Evolutionary conservation across 441 rosid species (phyloP), one percentile per base, ranked within the genome.

Genomic region (Adansonia rubrostipa): DNA sequence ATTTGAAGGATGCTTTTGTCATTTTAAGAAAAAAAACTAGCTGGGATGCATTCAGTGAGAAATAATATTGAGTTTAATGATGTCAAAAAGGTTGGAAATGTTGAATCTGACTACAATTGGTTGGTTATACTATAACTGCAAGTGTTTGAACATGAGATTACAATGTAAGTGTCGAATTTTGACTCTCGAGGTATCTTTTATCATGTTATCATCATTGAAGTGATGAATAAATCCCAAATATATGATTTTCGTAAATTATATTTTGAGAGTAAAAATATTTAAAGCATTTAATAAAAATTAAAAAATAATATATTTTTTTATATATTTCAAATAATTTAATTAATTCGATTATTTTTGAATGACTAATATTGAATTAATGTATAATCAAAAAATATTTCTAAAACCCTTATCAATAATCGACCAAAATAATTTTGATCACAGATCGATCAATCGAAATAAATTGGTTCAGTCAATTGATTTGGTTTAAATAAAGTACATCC

Each of bases 21-120:
- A 42, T 58, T 69, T 77, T 61, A 14, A 0, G 24, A 5, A 2
- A 47, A 33, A 22, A 2, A 1, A 7, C 15, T 4, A 3, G 56
- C 57, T 5, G 3, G 45, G 36, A 19, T 6, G 57, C 13, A 19
- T 13, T 69, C n/a, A 22, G 9, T 44, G 22, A 19, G 11, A 24
- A 11, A 10, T 24, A 20, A 10, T 1, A 9, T 9, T 20, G 58
- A 13, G 17, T 74, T 48, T 10, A 57, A 24, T 50, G 2, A 58
- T 76, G 60, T 72, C 61, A 63, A 76, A 76, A 28, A 61, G 13
- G 54, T n/a, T 58, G 22, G 62, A 79, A 79, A 76, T 42, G 50
- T 80, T 78, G 79, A 73, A 78, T 20, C 78, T 78, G 85, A 86
- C 83, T 56, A 50, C 7, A 24, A 5, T 70, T 14, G 60, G 13